phyloP scores from a whole-genome alignment of 2,329 filamentous ascomycete genomes.

The Epichloe sp. region DNA sequence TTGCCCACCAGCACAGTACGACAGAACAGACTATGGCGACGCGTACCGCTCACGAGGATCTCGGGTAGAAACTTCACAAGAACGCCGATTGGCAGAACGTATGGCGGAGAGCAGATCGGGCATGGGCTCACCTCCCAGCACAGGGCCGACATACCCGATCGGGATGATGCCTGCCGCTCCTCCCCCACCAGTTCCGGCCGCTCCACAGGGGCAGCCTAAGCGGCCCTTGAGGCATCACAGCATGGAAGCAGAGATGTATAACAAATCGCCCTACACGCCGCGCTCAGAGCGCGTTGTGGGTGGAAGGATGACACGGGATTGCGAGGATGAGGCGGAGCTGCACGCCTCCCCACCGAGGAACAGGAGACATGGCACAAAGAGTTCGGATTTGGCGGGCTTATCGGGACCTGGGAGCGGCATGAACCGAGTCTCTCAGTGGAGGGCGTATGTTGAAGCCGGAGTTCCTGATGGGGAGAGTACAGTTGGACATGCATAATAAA shows the following conservation, averaged over 20 bases:
- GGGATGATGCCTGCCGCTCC: slow-evolving; percentile 11
- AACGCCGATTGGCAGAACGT: slow-evolving; percentile 28
- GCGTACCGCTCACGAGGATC: slow-evolving; percentile 28
- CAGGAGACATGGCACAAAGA: slow-evolving; percentile 21
- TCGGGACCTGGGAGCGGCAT: slow-evolving; percentile 28
- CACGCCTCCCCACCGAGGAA: slow-evolving; percentile 15
- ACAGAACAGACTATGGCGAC: slow-evolving; percentile 24
- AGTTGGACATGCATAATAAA: slow-evolving; percentile 3
- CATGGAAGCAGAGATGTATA: slow-evolving; percentile 25
- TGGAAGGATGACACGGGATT: slow-evolving; percentile 15
- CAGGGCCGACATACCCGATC: slow-evolving; percentile 18
- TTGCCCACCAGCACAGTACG: not conserved
- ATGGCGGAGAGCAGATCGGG: slow-evolving; percentile 30
- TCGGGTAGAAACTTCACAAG: too few relatives aligned
- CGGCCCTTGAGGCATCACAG: slow-evolving; percentile 23
- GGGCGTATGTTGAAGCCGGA: slow-evolving; percentile 32
- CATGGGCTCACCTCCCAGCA: slow-evolving; percentile 21
- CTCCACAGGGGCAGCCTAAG: not conserved
- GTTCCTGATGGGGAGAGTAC: slow-evolving; percentile 20
- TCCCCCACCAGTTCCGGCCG: not conserved
- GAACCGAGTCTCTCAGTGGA: slow-evolving; percentile 36
- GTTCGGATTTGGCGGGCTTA: slow-evolving; percentile 35
- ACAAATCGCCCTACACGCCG: slow-evolving; percentile 16
- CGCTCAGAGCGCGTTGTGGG: slow-evolving; percentile 18
- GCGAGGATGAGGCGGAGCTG: slow-evolving; percentile 19